A percentile compares a stretch with the other conserved stretches of the same genome.
phyloP scores from a whole-genome alignment of 768 basidiomycete genomes.

The Mrakia hoshinonis region DNA sequence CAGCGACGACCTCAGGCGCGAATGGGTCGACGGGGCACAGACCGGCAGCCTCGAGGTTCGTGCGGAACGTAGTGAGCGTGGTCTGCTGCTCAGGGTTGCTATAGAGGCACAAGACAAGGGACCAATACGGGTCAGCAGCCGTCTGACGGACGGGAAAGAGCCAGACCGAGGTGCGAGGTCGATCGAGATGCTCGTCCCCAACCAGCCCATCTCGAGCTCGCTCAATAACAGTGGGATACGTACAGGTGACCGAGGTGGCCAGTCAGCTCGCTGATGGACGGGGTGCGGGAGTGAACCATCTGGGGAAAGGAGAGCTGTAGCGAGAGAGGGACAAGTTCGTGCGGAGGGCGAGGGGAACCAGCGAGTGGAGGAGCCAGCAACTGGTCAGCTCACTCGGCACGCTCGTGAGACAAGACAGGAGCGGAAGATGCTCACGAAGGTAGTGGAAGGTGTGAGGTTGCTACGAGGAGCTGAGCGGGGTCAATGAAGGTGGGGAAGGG shows the following conservation, averaged over 20 bases:
- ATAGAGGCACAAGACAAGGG: background rate
- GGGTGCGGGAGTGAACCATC: background rate
- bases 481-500: no score
- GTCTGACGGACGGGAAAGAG: conserved; percentile 14
- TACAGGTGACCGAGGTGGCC: conserved; percentile 71
- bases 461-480: no score
- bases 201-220: background rate
- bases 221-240: conserved; percentile 13
- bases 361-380: no score
- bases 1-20: conserved; percentile 24
- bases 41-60: conserved; percentile 48
- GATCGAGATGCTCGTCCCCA: background rate
- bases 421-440: no score
- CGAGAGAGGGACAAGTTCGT: background rate
- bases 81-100: conserved; percentile 48
- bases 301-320: background rate
- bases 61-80: conserved; percentile 60
- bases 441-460: no score
- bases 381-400: no score
- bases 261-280: conserved; percentile 45
- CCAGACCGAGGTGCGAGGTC: conserved; percentile 38
- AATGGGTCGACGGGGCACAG: conserved; percentile 36
- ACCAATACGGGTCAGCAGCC: background rate
- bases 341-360: background rate
- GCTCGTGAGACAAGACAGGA: no score